Base-by-base conservation (phyloP, 306 rosid genomes). In the Quercus engelmannii region DNA sequence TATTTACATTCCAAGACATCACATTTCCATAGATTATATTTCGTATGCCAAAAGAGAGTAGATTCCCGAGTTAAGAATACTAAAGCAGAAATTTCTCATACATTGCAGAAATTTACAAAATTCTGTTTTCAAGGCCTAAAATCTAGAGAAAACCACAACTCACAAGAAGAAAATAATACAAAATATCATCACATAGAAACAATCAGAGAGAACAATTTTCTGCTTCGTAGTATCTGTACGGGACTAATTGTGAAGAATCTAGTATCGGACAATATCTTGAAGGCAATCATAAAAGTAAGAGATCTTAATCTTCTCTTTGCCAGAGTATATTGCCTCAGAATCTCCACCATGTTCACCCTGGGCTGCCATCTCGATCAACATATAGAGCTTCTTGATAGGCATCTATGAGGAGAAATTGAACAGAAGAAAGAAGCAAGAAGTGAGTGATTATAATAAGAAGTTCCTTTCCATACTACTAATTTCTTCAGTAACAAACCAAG, bases 321-420 rank as follows among this genome's bases (percentile, higher is more conserved):
- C 99, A n/a, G 99, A 85, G 82, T 71, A 96, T 82, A 96, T 85
- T 46, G 96, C 94, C 79, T 93, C 94, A 0, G 98, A 92, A 49
- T 89, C 89, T 78, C 97, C 98, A 72, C 99, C 99, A 8, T 76
- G 78, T 72, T 87, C 89, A n/a, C 99, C 99, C 81, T 96, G 99
- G 3, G 96, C 99, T 68, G 99, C 98, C 99, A 96, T 96, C 88
- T 93, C 98, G 74, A 93, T 76, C 85, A 93, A 69, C 94, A 87
- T 90, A 83, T 90, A 96, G 55, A 96, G 88, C 91, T 91, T 96
- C 92, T 87, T 96, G 90, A 96, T 96, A 52, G 99, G 88, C 85
- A 91, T 82, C 99, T 95, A 71, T 35, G 41, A 70, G 79, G 38
- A 75, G 38, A 56, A 77, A 79, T 73, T 82, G 64, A 80, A 65